Evolutionary conservation across 805 yeast genomes (phyloP), one percentile per base, ranked within the genome.

Genomic region (Candida lessepsii): DNA sequence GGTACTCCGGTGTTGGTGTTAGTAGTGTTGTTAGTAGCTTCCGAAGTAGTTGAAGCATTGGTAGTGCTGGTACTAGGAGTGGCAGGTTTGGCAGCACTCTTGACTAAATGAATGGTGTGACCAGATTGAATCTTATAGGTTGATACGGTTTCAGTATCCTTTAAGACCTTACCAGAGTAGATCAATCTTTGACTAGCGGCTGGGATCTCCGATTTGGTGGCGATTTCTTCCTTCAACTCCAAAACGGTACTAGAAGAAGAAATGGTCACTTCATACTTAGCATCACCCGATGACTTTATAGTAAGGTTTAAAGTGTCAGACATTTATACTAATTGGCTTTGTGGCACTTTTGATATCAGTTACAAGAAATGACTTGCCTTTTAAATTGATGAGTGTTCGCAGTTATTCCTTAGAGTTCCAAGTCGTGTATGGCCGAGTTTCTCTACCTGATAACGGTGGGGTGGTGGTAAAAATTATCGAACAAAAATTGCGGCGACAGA

Each of bases 91-190:
- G 56, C 61, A 3, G 90, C 88, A 42, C 95, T 82, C 69, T 85
- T 87, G 23, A 91, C 97, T 51, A 93, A 58, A 64, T 91, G 99
- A 46, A 91, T 71, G 0, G 96, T 83, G 60, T 87, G 95, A 19
- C 95, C 96, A 41, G 77, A 67, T 61, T 86, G 86, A 56, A 91
- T 78, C 60, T 87, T 87, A 68, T 91, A 91, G 3, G 78, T 67
- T 13, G 73, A 81, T 8, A 91, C 63, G 5, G 86, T 75, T 50
- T 90, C 93, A 26, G 69, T 71, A 56, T 91, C 96, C 61, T 90
- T 90, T 56, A 91, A 75, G 24, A 93, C 96, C 51, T 91, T 83
- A 29, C 99, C 99, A 2, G 96, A 86, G 67, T 86, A 91, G 56
- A 91, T 90, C 57, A 91, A 73, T 44, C 98, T 75, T 65, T 90